Base-by-base conservation (phyloP, 2,329 filamentous ascomycete genomes). In the Aspergillus viridinutans region DNA sequence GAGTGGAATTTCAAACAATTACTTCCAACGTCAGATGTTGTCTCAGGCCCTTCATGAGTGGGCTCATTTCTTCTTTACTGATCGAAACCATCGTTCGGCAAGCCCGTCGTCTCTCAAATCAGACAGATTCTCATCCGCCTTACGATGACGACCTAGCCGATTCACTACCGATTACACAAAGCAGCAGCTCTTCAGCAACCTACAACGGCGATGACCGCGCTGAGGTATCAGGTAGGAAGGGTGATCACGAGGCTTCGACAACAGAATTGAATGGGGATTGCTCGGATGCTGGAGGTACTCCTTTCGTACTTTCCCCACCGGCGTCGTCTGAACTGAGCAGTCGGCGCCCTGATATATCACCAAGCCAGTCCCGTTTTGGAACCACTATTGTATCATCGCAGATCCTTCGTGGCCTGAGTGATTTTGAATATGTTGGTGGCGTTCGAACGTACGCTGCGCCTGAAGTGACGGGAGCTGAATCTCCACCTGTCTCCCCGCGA, bases 21-120 rank as follows among this genome's bases (percentile, higher is more conserved):
- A 14, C 20, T 43, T 20, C 20, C 17, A 32, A 35, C 28, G 35
- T 56, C 53, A 58, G 53, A 61, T 63, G 67, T 59, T 58, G 51
- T 40, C 55, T 59, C 32, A 53, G 59, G 62, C 62, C 64, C 65
- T 70, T 66, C 71, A 80, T 80, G 77, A 78, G 71, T 67, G 71
- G 72, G 64, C 75, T 75, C 51, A 69, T 78, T 52, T 70, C 69
- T 29, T 77, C 76, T 43, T 71, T 76, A 56, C 65, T 79, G 50
- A 73, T 75, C 58, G 76, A 78, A 63, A 71, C 75, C 50, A 72
- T 76, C 61, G 65, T 77, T 60, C 74, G 75, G 61, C 72, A 74
- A 69, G 73, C 74, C 61, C 71, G 72, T 59, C 74, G 72, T 58
- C 71, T 74, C 58, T 76, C 75, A 38, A 61, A 58, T 50, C 67